Conservation (phyloP, 495 filamentous ascomycete species). For the Cetradonia linearis region DNA sequence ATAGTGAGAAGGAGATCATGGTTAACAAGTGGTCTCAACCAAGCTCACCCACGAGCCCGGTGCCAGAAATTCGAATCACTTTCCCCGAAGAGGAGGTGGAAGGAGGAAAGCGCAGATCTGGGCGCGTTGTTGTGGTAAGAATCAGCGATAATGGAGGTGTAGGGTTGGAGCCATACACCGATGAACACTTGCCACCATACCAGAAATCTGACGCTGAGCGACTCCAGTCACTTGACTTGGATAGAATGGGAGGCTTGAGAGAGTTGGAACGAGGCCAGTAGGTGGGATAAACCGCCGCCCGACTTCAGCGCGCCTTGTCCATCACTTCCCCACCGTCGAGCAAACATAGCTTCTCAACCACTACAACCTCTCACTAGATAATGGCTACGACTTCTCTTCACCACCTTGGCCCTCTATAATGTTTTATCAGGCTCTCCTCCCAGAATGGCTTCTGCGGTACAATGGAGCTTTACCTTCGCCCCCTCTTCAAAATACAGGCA, state of each 20-base stretch:
- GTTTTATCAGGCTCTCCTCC: background rate
- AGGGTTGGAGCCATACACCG: slow-evolving; percentile 72
- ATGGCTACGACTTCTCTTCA: slow-evolving; percentile 14
- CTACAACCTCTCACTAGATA: background rate
- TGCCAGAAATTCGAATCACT: slow-evolving; percentile 95
- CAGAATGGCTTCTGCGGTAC: slow-evolving; percentile 1
- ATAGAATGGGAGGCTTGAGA: slow-evolving; percentile 87
- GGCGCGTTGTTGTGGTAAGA: slow-evolving; percentile 80
- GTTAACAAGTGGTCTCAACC: slow-evolving; percentile 63
- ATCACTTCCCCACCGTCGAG: background rate
- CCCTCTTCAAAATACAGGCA: background rate
- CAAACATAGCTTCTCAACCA: background rate
- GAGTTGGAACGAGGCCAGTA: slow-evolving; percentile 38
- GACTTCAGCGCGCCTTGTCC: too few relatives aligned
- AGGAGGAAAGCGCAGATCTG: slow-evolving; percentile 71
- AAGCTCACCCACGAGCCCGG: slow-evolving; percentile 68
- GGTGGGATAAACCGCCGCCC: background rate
- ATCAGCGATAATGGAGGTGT: slow-evolving; percentile 78
- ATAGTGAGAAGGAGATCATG: slow-evolving; percentile 60
- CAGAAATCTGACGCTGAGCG: slow-evolving; percentile 62
- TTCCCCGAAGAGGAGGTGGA: slow-evolving; percentile 95
- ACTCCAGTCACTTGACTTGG: slow-evolving; percentile 87
- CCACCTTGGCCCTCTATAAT: background rate
- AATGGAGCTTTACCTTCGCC: background rate
- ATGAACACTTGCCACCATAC: slow-evolving; percentile 78